Percentiles rank a stretch among this genome's conserved stretches.
phyloP scores from a whole-genome alignment of 768 basidiomycete species.

The Boletellus ananas region DNA sequence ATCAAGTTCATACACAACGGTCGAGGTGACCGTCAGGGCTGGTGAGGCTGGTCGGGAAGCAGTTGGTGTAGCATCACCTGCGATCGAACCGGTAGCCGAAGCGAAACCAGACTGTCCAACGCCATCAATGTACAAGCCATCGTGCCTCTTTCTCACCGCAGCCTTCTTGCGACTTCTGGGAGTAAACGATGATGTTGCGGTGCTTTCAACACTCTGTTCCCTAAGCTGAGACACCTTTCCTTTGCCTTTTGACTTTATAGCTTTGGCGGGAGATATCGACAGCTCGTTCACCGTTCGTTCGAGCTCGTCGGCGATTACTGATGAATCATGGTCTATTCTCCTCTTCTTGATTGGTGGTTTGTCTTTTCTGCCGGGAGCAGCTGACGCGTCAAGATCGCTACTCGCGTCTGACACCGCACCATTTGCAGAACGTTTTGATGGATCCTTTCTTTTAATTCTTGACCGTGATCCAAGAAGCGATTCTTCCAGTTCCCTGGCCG shows the following conservation, averaged over 20 bases:
- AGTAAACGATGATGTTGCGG: slow-evolving; percentile 34
- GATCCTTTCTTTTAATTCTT: slow-evolving; percentile 41
- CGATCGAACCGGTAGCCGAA: slow-evolving; percentile 46
- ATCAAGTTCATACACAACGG: slow-evolving; percentile 69
- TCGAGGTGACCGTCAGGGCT: slow-evolving; percentile 46
- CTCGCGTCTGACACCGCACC: slow-evolving; percentile 53
- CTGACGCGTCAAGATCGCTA: slow-evolving; percentile 51
- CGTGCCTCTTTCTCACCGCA: slow-evolving; percentile 54
- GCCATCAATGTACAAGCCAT: slow-evolving; percentile 48
- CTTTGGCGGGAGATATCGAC: slow-evolving; percentile 33
- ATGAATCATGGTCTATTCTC: slow-evolving; percentile 47
- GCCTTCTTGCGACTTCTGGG: slow-evolving; percentile 57
- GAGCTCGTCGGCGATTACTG: slow-evolving; percentile 44
- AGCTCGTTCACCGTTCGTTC: slow-evolving; percentile 42
- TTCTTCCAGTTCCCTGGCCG: slow-evolving; percentile 54
- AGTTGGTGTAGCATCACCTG: slow-evolving; percentile 68
- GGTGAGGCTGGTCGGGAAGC: slow-evolving; percentile 73
- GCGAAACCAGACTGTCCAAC: slow-evolving; percentile 46
- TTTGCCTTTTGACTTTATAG: slow-evolving; percentile 47
- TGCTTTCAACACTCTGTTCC: slow-evolving; percentile 58
- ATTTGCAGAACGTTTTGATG: slow-evolving; percentile 48
- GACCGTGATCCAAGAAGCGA: slow-evolving; percentile 42
- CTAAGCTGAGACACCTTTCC: slow-evolving; percentile 46
- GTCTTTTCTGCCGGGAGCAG: slow-evolving; percentile 31
- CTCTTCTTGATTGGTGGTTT: slow-evolving; percentile 58